Conservation (phyloP, 2,329 filamentous ascomycete genomes). For the Ophiostoma australiae region DNA sequence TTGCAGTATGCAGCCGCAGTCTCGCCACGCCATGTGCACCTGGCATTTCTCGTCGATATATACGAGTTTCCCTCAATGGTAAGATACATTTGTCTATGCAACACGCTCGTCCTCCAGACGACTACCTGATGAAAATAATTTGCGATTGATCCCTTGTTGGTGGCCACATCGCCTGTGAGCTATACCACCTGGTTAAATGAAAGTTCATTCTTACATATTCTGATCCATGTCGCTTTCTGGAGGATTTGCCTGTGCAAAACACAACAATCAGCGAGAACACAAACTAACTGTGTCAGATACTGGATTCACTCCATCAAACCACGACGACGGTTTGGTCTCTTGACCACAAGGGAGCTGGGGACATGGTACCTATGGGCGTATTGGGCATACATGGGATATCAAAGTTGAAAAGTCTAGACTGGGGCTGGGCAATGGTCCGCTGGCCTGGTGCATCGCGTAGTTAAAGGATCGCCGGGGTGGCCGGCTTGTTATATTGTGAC, state of each 20-base stretch:
- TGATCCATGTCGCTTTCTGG: constrained; percentile 45
- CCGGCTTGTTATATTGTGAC: too few relatives aligned
- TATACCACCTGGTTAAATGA: constrained; percentile 68
- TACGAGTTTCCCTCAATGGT: constrained; percentile 15
- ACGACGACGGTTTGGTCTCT: background rate
- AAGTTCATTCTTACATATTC: constrained; percentile 93
- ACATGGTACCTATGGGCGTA: too few relatives aligned
- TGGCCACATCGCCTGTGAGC: constrained; percentile 78
- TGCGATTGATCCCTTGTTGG: constrained; percentile 77
- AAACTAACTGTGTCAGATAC: constrained; percentile 1
- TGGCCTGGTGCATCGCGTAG: background rate
- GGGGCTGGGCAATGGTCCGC: background rate
- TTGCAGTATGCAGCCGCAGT: background rate
- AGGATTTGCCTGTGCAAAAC: background rate
- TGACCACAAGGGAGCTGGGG: background rate
- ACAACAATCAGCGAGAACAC: background rate
- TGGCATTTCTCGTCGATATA: background rate
- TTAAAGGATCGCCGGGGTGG: background rate
- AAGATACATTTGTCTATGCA: constrained; percentile 12
- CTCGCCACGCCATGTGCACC: background rate
- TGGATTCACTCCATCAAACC: background rate
- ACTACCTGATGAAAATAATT: constrained; percentile 79
- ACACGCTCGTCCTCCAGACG: constrained; percentile 31
- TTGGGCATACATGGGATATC: too few relatives aligned
- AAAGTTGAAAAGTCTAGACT: too few relatives aligned